Evolutionary conservation across 495 filamentous ascomycete genomes (phyloP).

Genomic region (Aspergillus heteromorphus): DNA sequence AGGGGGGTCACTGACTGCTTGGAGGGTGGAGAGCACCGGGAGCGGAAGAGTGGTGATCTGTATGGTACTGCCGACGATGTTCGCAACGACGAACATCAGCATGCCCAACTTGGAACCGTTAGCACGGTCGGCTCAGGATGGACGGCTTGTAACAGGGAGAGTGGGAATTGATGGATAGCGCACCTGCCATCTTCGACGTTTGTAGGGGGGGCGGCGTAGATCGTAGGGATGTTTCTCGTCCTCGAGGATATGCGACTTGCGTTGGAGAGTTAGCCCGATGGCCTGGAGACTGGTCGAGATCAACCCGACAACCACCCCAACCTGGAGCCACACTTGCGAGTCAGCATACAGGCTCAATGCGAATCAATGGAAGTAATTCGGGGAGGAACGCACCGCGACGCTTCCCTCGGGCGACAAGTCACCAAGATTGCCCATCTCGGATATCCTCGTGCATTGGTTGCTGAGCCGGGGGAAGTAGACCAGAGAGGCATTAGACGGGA

Average conservation of each 20-base stretch:
- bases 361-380: not conserved
- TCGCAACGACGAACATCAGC: slow-evolving; percentile 92
- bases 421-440: slow-evolving; percentile 67
- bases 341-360: slow-evolving; percentile 6
- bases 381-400: slow-evolving; percentile 61
- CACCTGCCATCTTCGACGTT: slow-evolving; percentile 89
- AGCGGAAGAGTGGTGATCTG: slow-evolving; percentile 96
- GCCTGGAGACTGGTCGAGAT: slow-evolving; percentile 91
- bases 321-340: slow-evolving; percentile 39
- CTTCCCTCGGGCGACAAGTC: slow-evolving; percentile 81
- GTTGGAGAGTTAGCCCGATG: slow-evolving; percentile 93
- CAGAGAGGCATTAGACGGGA: slow-evolving; percentile 18
- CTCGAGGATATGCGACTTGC: slow-evolving; percentile 97
- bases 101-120: slow-evolving; percentile 62
- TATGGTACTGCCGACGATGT: slow-evolving; percentile 89
- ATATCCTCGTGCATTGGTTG: slow-evolving; percentile 29
- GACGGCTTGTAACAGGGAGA: not conserved
- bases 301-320: slow-evolving; percentile 90
- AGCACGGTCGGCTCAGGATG: slow-evolving; percentile 1
- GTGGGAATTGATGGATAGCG: too few relatives aligned
- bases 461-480: slow-evolving; percentile 12
- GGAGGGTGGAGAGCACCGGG: slow-evolving; percentile 89
- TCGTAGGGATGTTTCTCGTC: slow-evolving; percentile 84
- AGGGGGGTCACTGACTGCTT: slow-evolving; percentile 56
- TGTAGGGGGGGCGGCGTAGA: slow-evolving; percentile 77